Conservation (phyloP, 2,329 filamentous ascomycete species). For the Cercospora citrullina region DNA sequence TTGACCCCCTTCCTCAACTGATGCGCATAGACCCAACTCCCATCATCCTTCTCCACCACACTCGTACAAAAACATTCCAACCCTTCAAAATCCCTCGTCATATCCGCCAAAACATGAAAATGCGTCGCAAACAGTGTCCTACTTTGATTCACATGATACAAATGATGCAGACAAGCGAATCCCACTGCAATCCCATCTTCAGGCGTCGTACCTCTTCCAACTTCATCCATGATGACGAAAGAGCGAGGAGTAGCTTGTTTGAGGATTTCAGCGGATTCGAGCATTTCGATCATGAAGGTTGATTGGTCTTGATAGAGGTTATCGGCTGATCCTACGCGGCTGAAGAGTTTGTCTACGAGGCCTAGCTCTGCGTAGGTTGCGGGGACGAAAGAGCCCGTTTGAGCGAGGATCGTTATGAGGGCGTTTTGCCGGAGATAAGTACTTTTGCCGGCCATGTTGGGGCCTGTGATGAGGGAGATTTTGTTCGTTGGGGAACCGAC, state of each 20-base stretch:
- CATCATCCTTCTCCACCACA: conserved; percentile 67
- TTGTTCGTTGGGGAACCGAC: conserved; percentile 71
- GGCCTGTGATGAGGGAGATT: conserved; percentile 70
- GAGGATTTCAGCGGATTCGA: conserved; percentile 89
- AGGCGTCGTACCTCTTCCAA: conserved; percentile 89
- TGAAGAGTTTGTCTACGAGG: conserved; percentile 94
- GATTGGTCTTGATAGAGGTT: conserved; percentile 93
- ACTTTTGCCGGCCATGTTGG: conserved; percentile 99
- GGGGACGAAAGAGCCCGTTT: conserved; percentile 89
- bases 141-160: conserved; percentile 74
- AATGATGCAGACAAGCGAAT: conserved; percentile 82
- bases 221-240: conserved; percentile 97
- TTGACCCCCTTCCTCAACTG: conserved; percentile 80
- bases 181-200: conserved; percentile 89
- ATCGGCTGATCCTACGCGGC: conserved; percentile 82
- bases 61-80: conserved; percentile 86
- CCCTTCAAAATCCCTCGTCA: conserved; percentile 60
- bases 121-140: conserved; percentile 91
- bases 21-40: conserved; percentile 82
- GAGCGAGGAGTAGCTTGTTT: conserved; percentile 78
- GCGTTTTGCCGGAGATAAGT: conserved; percentile 96
- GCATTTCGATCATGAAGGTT: conserved; percentile 99
- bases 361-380: conserved; percentile 83
- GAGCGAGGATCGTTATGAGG: conserved; percentile 87
- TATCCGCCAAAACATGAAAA: conserved; percentile 81